Conservation (phyloP, 352 stramenopile species). For the Globisporangium solare region DNA sequence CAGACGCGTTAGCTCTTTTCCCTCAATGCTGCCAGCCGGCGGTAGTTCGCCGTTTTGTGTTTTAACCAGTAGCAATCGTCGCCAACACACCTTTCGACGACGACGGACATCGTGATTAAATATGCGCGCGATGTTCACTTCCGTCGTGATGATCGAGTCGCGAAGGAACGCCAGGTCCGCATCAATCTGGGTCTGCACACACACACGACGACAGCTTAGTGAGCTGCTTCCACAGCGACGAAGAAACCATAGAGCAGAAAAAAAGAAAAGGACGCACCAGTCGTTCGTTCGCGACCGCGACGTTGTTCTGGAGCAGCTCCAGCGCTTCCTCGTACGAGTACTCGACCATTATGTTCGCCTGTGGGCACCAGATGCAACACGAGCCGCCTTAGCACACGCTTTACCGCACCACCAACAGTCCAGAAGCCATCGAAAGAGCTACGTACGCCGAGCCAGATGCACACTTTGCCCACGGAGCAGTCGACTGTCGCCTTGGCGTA, state of each 20-base stretch:
- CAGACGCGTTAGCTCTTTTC: neutral
- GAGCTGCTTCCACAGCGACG: too few species aligned
- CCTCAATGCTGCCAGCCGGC: too few species aligned
- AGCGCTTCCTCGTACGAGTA: slow-evolving; percentile 96
- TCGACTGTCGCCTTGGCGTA: slow-evolving; percentile 94
- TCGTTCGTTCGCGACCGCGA: slow-evolving; percentile 62
- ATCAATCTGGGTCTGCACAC: slow-evolving; percentile 62
- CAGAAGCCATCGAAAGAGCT: neutral
- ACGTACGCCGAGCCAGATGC: slow-evolving; percentile 94
- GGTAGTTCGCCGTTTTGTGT: too few species aligned
- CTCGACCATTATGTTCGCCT: slow-evolving; percentile 96
- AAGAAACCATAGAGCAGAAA: too few species aligned
- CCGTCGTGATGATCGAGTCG: slow-evolving; percentile 96
- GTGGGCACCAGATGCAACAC: neutral
- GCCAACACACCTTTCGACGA: slow-evolving; percentile 45
- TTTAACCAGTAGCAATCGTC: neutral
- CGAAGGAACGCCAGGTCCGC: slow-evolving; percentile 92
- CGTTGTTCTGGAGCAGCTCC: slow-evolving; percentile 80
- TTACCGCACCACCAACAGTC: neutral
- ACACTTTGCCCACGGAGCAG: slow-evolving; percentile 87
- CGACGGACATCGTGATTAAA: slow-evolving; percentile 96
- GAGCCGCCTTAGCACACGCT: too few species aligned
- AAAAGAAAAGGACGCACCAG: slow-evolving; percentile 30
- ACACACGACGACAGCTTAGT: neutral
- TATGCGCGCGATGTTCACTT: slow-evolving; percentile 96